A percentile compares a stretch with the other conserved stretches of the same genome.
Evolutionary conservation across 2,329 filamentous ascomycete genomes (phyloP).

Genomic region (Cordyceps pruinosa): DNA sequence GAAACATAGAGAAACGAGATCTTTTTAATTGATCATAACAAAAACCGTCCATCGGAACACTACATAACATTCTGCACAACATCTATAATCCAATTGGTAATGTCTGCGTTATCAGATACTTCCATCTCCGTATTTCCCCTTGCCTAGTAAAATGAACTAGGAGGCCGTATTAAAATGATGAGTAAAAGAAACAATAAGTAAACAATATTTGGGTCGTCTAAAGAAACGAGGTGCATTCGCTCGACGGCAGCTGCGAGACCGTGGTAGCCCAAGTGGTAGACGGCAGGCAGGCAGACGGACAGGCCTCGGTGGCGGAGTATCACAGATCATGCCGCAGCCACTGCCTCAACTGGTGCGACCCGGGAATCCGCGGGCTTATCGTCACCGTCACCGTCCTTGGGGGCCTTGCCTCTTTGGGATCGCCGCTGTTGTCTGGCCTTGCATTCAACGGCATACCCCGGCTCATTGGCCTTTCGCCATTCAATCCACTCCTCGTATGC

Average conservation of each 20-base stretch:
- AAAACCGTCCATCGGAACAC: not conserved
- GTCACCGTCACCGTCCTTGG: not conserved
- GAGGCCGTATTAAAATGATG: not conserved
- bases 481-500: constrained; percentile 43
- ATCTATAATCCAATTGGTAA: constrained; percentile 9
- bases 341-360: not conserved
- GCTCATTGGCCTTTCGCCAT: constrained; percentile 41
- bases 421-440: constrained; percentile 36
- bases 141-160: not conserved
- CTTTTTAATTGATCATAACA: not conserved
- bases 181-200: not conserved
- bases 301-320: not conserved
- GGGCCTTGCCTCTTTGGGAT: constrained; percentile 21
- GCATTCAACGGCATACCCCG: constrained; percentile 40
- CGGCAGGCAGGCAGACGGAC: not conserved
- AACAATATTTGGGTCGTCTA: not conserved
- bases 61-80: not conserved
- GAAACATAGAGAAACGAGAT: not conserved
- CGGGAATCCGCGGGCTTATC: not conserved
- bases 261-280: not conserved
- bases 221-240: not conserved
- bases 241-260: not conserved
- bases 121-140: not conserved
- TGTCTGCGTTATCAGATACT: not conserved
- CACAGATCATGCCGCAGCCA: not conserved